phyloP scores from a whole-genome alignment of 2,329 filamentous ascomycete genomes.

The Allantophomopsis cytisporea region DNA sequence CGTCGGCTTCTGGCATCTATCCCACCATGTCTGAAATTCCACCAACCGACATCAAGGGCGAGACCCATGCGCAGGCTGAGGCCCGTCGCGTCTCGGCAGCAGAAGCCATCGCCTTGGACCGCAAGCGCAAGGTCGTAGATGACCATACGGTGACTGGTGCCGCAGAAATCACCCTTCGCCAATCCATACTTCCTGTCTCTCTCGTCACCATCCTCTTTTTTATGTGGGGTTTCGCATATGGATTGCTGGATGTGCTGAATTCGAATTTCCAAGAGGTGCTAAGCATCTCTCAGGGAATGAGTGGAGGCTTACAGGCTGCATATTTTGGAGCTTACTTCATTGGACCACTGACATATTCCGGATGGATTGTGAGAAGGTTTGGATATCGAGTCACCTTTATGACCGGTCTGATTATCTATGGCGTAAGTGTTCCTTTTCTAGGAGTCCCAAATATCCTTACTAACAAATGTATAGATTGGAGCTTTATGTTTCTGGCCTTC shows the following conservation, averaged over 20 bases:
- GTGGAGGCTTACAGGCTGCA: conserved; percentile 11
- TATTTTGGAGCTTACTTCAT: conserved; percentile 47
- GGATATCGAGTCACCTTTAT: conserved; percentile 53
- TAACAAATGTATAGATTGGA: too few relatives aligned
- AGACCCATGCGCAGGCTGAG: too few relatives aligned
- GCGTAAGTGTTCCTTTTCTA: conserved; percentile 35
- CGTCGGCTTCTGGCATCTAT: too few relatives aligned
- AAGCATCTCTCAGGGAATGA: conserved; percentile 14
- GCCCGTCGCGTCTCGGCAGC: not conserved
- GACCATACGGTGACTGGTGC: conserved; percentile 19
- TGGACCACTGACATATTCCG: conserved; percentile 51
- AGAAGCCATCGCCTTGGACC: not conserved
- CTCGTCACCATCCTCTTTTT: conserved; percentile 34
- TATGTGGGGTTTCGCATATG: conserved; percentile 41
- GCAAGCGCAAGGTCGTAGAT: not conserved
- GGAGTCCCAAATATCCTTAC: conserved; percentile 57
- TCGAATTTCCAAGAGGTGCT: conserved; percentile 24
- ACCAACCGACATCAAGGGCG: too few relatives aligned
- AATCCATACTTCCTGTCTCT: conserved; percentile 26
- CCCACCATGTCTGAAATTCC: too few relatives aligned
- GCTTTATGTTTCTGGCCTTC: conserved; percentile 19
- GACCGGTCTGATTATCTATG: conserved; percentile 52
- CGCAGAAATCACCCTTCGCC: conserved; percentile 24
- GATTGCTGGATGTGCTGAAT: conserved; percentile 26
- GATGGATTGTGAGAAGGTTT: conserved; percentile 49